Evolutionary conservation across 805 yeast species (phyloP).

Genomic region (Metschnikowia peoriensis): DNA sequence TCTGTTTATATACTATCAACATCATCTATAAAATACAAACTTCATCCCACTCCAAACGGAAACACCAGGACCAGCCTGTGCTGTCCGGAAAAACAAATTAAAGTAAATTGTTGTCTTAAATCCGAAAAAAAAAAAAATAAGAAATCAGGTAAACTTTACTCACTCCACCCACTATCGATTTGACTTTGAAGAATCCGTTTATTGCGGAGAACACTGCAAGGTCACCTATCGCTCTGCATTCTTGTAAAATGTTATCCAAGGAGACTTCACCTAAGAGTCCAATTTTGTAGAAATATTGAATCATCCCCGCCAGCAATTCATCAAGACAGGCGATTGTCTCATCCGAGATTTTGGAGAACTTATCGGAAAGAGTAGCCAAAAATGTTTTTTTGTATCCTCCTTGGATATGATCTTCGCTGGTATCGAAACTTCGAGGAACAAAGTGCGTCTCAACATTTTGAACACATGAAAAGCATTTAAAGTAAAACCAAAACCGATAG

Average conservation of each 20-base stretch:
- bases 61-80: not conserved
- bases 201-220: slow-evolving; percentile 1
- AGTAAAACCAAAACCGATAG: slow-evolving; percentile 32
- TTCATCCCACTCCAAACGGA: not conserved
- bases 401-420: not conserved
- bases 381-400: not conserved
- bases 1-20: not conserved
- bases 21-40: slow-evolving; percentile 1
- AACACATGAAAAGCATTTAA: slow-evolving; percentile 21
- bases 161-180: slow-evolving; percentile 2
- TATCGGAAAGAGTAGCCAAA: not conserved
- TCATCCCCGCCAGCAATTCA: not conserved
- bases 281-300: not conserved
- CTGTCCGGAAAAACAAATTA: not conserved
- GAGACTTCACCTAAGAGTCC: not conserved
- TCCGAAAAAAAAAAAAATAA: not conserved
- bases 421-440: not conserved
- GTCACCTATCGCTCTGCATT: not conserved
- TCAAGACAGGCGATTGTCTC: not conserved
- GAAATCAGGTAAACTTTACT: not conserved
- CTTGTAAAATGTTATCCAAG: not conserved
- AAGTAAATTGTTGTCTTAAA: not conserved
- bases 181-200: slow-evolving; percentile 1
- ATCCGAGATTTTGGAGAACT: not conserved
- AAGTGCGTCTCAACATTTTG: not conserved